A percentile compares a stretch with the other conserved stretches of the same genome.
Evolutionary conservation across 352 stramenopile species (phyloP).

Genomic region (Phytophthora europaea): DNA sequence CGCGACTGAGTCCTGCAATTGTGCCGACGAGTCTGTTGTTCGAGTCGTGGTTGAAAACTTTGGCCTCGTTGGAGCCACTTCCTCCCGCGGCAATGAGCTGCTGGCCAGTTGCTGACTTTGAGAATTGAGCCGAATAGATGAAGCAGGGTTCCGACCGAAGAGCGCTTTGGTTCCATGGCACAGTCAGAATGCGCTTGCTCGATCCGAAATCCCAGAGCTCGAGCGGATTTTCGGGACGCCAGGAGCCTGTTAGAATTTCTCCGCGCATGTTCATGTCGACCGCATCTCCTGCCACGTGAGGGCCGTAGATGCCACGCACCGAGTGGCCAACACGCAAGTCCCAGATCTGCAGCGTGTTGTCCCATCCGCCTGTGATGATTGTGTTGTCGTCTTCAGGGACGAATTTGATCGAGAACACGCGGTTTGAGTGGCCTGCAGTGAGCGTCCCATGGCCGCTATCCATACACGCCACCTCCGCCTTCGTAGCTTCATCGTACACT

Average conservation of each 20-base stretch:
- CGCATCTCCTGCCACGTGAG: constrained; percentile 87
- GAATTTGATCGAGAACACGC: constrained; percentile 94
- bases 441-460: constrained; percentile 66
- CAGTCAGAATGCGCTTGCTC: constrained; percentile 73
- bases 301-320: constrained; percentile 91
- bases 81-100: constrained; percentile 88
- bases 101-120: constrained; percentile 61
- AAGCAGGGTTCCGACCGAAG: constrained; percentile 85
- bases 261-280: constrained; percentile 80
- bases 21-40: constrained; percentile 87
- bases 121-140: constrained; percentile 92
- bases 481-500: constrained; percentile 93
- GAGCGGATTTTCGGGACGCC: constrained; percentile 90
- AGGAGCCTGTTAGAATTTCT: constrained; percentile 92
- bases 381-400: constrained; percentile 82
- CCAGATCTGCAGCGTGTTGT: constrained; percentile 96
- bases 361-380: constrained; percentile 91
- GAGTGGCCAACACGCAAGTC: constrained; percentile 88
- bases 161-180: constrained; percentile 91
- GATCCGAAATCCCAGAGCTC: constrained; percentile 94
- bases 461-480: constrained; percentile 80
- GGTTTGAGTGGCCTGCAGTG: constrained; percentile 91
- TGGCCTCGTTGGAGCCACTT: constrained; percentile 92
- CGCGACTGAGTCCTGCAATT: constrained; percentile 81
- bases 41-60: constrained; percentile 88